A percentile compares a stretch with the other conserved stretches of the same genome.
phyloP scores from a whole-genome alignment of 805 yeast species.

The Cyberlindnera bimundalis region DNA sequence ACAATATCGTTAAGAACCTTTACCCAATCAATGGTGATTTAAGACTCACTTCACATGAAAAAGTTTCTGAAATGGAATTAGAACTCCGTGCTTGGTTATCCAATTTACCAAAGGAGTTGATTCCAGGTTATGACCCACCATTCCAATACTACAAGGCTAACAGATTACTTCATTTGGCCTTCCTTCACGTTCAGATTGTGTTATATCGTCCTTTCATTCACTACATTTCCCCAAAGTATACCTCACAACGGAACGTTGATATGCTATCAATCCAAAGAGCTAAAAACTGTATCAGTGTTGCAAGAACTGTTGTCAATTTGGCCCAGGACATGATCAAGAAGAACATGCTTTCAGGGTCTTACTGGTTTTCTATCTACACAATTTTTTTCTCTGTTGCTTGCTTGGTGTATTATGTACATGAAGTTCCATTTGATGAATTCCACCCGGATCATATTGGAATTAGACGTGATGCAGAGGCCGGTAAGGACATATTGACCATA shows the following conservation, averaged over 20 bases:
- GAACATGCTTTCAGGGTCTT: constrained; percentile 73
- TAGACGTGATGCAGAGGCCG: constrained; percentile 75
- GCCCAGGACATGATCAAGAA: constrained; percentile 78
- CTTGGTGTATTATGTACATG: constrained; percentile 74
- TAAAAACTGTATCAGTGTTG: constrained; percentile 77
- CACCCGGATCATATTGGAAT: constrained; percentile 56
- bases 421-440: constrained; percentile 40
- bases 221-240: constrained; percentile 59
- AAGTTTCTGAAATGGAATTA: constrained; percentile 60
- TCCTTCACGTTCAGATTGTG: constrained; percentile 73
- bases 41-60: constrained; percentile 28
- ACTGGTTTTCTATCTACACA: constrained; percentile 89
- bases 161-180: constrained; percentile 66
- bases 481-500: constrained; percentile 66
- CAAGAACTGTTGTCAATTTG: constrained; percentile 74
- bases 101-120: constrained; percentile 63
- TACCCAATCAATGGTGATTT: constrained; percentile 57
- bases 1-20: constrained; percentile 61
- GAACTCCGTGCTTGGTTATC: constrained; percentile 73
- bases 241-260: constrained; percentile 38
- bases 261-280: constrained; percentile 70
- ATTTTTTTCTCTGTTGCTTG: constrained; percentile 88
- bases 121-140: constrained; percentile 71
- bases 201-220: constrained; percentile 88
- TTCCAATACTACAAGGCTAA: constrained; percentile 63